These are phyloP conservation scores for Breynia disticha DNA, from an alignment of 441 rosid species.

Conservation along the genomic window DNA sequence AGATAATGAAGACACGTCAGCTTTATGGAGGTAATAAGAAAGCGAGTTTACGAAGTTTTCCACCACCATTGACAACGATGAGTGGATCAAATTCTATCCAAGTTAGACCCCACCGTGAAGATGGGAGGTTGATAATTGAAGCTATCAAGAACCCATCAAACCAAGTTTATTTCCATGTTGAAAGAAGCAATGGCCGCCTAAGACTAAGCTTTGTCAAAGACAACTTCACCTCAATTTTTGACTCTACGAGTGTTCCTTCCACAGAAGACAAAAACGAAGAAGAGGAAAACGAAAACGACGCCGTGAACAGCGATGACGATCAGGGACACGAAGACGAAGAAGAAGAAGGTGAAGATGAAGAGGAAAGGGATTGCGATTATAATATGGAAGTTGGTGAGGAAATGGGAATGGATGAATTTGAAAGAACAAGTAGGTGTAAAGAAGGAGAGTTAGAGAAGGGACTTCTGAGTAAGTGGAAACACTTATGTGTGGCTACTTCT, in stretches of 20 bases:
- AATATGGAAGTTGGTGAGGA: constrained; percentile 9
- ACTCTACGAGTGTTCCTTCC: constrained; percentile 10
- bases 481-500: constrained; percentile 50
- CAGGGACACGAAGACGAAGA: constrained; percentile 8
- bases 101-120: constrained; percentile 54
- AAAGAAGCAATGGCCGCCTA: constrained; percentile 71
- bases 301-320: constrained; percentile 1
- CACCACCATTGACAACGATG: constrained; percentile 76
- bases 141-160: constrained; percentile 35
- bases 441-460: constrained; percentile 35
- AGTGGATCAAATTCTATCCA: constrained; percentile 39
- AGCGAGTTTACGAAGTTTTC: constrained; percentile 32
- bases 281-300: constrained; percentile 19
- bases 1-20: constrained; percentile 10
- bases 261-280: background rate
- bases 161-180: constrained; percentile 38
- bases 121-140: constrained; percentile 52
- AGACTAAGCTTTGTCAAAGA: constrained; percentile 35
- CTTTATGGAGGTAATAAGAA: constrained; percentile 16
- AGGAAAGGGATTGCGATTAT: constrained; percentile 15
- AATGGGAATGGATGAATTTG: constrained; percentile 18
- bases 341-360: constrained; percentile 7
- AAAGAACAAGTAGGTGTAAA: constrained; percentile 35
- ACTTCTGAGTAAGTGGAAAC: constrained; percentile 36
- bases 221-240: constrained; percentile 16